phyloP scores from a whole-genome alignment of 2,329 filamentous ascomycete species.

The Aureobasidium sp. region DNA sequence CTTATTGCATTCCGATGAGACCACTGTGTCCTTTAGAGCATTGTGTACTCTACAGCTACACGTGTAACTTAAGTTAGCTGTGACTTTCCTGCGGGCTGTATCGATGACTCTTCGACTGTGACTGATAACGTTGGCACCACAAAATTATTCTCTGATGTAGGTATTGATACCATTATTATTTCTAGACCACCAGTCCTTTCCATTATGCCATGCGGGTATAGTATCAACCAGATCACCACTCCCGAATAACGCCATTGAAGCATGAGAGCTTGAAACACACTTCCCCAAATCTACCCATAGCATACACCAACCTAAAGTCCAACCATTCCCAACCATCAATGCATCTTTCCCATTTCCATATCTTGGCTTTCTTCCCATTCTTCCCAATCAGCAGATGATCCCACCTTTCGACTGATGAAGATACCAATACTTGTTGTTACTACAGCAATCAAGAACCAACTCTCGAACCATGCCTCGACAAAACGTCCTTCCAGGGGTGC shows the following conservation, averaged over 20 bases:
- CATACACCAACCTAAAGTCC: not conserved
- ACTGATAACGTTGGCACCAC: no score
- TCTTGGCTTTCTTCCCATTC: slow-evolving; percentile 50
- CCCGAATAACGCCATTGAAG: not conserved
- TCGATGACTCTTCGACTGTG: no score
- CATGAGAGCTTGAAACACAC: not conserved
- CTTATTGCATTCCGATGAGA: no score
- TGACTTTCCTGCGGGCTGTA: no score
- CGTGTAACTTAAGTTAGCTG: no score
- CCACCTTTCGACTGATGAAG: slow-evolving; percentile 61
- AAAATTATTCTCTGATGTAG: not conserved
- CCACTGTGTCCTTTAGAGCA: no score
- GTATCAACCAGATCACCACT: not conserved
- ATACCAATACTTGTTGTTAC: slow-evolving; percentile 62
- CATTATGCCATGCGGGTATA: not conserved
- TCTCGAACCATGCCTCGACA: slow-evolving; percentile 80
- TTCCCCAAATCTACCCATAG: not conserved
- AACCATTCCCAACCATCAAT: slow-evolving; percentile 28
- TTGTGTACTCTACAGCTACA: no score
- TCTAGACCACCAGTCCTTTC: not conserved
- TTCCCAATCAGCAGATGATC: slow-evolving; percentile 27
- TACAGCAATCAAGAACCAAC: slow-evolving; percentile 70
- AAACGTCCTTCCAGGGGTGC: slow-evolving; percentile 67
- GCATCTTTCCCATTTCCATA: slow-evolving; percentile 65
- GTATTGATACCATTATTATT: not conserved